Conservation (phyloP, 1,284 basidiomycete species). For the Austroboletus novae-zelandiae region DNA sequence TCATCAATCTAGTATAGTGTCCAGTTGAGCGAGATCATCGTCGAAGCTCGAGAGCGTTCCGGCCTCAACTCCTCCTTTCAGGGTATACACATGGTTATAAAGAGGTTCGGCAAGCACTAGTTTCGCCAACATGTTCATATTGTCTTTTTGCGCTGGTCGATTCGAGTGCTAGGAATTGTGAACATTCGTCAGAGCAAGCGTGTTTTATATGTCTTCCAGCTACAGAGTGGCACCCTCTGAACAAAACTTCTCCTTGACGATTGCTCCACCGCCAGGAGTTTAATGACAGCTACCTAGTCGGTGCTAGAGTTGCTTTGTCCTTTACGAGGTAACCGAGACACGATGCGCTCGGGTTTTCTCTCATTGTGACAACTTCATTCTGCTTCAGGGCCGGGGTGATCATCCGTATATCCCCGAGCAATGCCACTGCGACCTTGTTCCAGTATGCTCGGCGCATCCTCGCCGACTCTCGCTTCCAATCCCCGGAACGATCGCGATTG, state of each 20-base stretch:
- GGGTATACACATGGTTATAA: neutral
- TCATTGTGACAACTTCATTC: neutral
- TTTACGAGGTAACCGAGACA: no score
- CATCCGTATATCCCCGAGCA: slow-evolving; percentile 80
- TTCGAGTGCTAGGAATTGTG: no score
- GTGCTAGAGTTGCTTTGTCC: no score
- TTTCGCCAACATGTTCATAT: neutral
- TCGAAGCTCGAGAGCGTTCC: neutral
- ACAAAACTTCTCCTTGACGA: no score
- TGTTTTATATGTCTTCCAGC: no score
- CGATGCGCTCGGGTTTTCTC: no score
- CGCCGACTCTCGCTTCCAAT: slow-evolving; percentile 76
- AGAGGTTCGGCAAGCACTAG: neutral
- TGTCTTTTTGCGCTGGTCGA: neutral
- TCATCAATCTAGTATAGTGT: neutral
- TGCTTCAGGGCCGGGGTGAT: slow-evolving; percentile 23
- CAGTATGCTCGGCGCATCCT: slow-evolving; percentile 78
- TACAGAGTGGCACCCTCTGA: no score
- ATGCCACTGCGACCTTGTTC: slow-evolving; percentile 91
- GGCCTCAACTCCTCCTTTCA: neutral
- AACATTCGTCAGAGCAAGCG: no score
- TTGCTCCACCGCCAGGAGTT: no score
- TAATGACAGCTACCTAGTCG: no score
- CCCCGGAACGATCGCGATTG: slow-evolving; percentile 77
- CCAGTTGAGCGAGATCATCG: neutral